Percentiles rank a stretch among this genome's conserved stretches.
phyloP scores from a whole-genome alignment of 108 stramenopile species.

The Fistulifera pelliculosa region DNA sequence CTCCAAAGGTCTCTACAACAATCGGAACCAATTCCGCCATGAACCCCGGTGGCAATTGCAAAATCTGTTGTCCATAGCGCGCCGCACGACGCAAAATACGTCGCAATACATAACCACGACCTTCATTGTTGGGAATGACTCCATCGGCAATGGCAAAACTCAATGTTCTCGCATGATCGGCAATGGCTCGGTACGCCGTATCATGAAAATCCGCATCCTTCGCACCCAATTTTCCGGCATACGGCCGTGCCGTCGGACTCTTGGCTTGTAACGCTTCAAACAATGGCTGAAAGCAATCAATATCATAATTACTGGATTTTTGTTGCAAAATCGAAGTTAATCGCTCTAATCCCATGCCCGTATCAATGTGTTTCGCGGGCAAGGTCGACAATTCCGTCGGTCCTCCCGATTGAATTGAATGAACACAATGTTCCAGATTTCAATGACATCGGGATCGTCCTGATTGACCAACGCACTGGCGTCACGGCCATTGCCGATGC shows the following conservation, averaged over 20 bases:
- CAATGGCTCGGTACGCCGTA: slow-evolving; percentile 96
- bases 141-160: slow-evolving; percentile 96
- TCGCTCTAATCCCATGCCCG: slow-evolving; percentile 98
- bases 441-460: slow-evolving; percentile 90
- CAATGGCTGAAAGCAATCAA: slow-evolving; percentile 84
- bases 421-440: slow-evolving; percentile 94
- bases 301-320: slow-evolving; percentile 92
- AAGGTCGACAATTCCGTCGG: slow-evolving; percentile 50
- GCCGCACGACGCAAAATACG: slow-evolving; percentile 92
- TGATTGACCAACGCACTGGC: slow-evolving; percentile 90
- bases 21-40: slow-evolving; percentile 84
- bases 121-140: slow-evolving; percentile 92
- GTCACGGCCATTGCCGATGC: slow-evolving; percentile 88
- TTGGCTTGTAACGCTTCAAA: slow-evolving; percentile 58
- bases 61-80: slow-evolving; percentile 94
- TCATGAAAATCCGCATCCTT: slow-evolving; percentile 82
- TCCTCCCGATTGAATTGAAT: slow-evolving; percentile 91
- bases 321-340: slow-evolving; percentile 86
- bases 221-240: slow-evolving; percentile 75
- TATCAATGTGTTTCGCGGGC: slow-evolving; percentile 94
- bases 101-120: slow-evolving; percentile 93
- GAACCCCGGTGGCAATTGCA: slow-evolving; percentile 89
- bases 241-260: slow-evolving; percentile 36
- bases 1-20: slow-evolving; percentile 88
- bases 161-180: slow-evolving; percentile 95